Evolutionary conservation across 164 flowering plant genomes (phyloP).

Genomic region (Echeveria elegans): DNA sequence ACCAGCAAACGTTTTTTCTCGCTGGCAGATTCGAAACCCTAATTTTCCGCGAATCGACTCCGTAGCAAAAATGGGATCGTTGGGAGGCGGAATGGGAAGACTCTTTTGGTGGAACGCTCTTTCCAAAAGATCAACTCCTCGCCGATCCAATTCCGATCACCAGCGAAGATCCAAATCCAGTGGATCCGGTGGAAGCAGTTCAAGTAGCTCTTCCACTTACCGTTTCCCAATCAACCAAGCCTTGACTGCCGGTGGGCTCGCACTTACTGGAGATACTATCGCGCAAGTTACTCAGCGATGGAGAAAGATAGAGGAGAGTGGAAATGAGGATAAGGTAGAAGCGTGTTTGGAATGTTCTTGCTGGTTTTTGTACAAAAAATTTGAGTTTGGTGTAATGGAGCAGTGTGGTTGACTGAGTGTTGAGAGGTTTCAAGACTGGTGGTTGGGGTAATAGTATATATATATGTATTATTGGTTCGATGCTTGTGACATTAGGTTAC

Average conservation of each 20-base stretch:
- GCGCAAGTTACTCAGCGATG: slow-evolving; percentile 55
- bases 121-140: slow-evolving; percentile 3
- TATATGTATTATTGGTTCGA: background rate
- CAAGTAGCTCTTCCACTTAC: slow-evolving; percentile 23
- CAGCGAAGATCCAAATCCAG: slow-evolving; percentile 22
- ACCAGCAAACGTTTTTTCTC: too few species aligned
- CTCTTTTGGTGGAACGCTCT: slow-evolving; percentile 32
- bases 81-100: slow-evolving; percentile 28
- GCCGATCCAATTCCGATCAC: slow-evolving; percentile 7
- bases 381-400: background rate
- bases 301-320: slow-evolving; percentile 14
- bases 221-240: slow-evolving; percentile 73
- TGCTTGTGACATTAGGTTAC: too few species aligned
- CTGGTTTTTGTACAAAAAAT: too few species aligned
- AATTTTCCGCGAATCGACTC: background rate
- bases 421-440: background rate
- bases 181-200: slow-evolving; percentile 20
- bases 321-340: slow-evolving; percentile 12
- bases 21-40: background rate
- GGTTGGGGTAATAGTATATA: too few species aligned
- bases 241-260: slow-evolving; percentile 56
- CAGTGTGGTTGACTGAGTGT: background rate
- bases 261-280: slow-evolving; percentile 80
- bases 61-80: slow-evolving; percentile 23
- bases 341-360: too few species aligned